Evolutionary conservation across 768 basidiomycete genomes (phyloP).

Genomic region (Jaapia argillacea): DNA sequence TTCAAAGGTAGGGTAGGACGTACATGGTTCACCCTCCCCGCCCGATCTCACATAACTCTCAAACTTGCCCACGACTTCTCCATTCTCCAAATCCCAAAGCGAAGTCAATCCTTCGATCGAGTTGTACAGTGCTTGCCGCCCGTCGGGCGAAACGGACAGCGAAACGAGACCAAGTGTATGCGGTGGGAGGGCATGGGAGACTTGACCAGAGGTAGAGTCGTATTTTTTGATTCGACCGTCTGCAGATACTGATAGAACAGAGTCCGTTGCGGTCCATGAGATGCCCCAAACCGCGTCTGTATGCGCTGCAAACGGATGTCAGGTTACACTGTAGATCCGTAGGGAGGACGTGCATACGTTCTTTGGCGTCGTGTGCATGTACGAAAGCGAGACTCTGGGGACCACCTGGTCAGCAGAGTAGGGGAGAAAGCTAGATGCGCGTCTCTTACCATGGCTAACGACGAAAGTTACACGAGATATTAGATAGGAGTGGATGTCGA

Average conservation of each 20-base stretch:
- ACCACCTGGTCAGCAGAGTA: too few species aligned
- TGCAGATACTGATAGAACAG: slow-evolving; percentile 60
- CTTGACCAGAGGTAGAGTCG: slow-evolving; percentile 58
- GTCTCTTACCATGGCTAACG: too few species aligned
- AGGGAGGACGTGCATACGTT: slow-evolving; percentile 40
- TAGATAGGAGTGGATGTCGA: too few species aligned
- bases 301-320: slow-evolving; percentile 43
- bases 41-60: slow-evolving; percentile 65
- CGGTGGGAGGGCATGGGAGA: slow-evolving; percentile 46
- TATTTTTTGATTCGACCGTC: slow-evolving; percentile 73
- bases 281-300: slow-evolving; percentile 73
- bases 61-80: slow-evolving; percentile 48
- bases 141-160: slow-evolving; percentile 60
- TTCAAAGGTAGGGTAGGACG: slow-evolving; percentile 18
- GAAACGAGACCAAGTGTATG: slow-evolving; percentile 84
- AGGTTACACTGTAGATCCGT: background rate
- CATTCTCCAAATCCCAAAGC: slow-evolving; percentile 61
- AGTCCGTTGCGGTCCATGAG: slow-evolving; percentile 58
- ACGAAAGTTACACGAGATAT: too few species aligned
- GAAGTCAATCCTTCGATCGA: slow-evolving; percentile 77
- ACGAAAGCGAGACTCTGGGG: slow-evolving; percentile 62
- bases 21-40: slow-evolving; percentile 60
- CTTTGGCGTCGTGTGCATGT: slow-evolving; percentile 63
- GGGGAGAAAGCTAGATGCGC: too few species aligned
- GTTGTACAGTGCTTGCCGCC: slow-evolving; percentile 62